Percentiles rank a stretch among this genome's conserved stretches.
Evolutionary conservation across 805 yeast species (phyloP).

Genomic region (Saccharomycopsis synnaedendra): DNA sequence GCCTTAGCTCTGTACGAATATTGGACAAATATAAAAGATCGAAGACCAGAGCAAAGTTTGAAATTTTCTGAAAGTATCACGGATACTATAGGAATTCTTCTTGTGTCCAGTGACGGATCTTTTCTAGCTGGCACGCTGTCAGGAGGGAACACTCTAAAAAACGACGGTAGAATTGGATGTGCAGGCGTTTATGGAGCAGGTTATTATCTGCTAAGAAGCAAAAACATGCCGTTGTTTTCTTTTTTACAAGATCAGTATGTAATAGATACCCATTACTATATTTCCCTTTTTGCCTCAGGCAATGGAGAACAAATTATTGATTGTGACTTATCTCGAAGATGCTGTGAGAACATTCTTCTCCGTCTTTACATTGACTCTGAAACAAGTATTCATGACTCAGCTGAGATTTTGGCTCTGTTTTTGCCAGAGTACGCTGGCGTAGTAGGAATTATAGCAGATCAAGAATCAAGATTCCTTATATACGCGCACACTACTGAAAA

Average conservation of each 20-base stretch:
- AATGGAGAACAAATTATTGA: slow-evolving; percentile 44
- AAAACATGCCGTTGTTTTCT: slow-evolving; percentile 20
- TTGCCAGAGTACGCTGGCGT: slow-evolving; percentile 10
- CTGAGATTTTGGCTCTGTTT: slow-evolving; percentile 11
- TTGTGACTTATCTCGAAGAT: slow-evolving; percentile 29
- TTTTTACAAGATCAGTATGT: slow-evolving; percentile 17
- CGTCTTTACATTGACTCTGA: slow-evolving; percentile 5
- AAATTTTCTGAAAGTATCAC: slow-evolving; percentile 17
- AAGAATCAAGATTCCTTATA: slow-evolving; percentile 15
- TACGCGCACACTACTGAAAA: slow-evolving; percentile 31
- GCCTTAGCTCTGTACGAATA: background rate
- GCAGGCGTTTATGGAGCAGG: slow-evolving; percentile 41
- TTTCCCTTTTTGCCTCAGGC: slow-evolving; percentile 33
- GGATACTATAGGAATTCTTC: slow-evolving; percentile 37
- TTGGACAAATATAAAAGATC: slow-evolving; percentile 2
- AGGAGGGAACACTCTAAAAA: slow-evolving; percentile 42
- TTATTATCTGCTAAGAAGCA: slow-evolving; percentile 20
- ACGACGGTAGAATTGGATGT: slow-evolving; percentile 41
- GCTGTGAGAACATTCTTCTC: slow-evolving; percentile 18
- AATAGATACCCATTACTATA: background rate
- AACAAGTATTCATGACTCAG: slow-evolving; percentile 5
- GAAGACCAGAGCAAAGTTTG: background rate
- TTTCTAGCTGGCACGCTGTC: slow-evolving; percentile 31
- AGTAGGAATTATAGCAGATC: slow-evolving; percentile 1
- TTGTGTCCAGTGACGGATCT: slow-evolving; percentile 16